Conservation (phyloP, 2,329 filamentous ascomycete species). For the Trichoderma sp. region DNA sequence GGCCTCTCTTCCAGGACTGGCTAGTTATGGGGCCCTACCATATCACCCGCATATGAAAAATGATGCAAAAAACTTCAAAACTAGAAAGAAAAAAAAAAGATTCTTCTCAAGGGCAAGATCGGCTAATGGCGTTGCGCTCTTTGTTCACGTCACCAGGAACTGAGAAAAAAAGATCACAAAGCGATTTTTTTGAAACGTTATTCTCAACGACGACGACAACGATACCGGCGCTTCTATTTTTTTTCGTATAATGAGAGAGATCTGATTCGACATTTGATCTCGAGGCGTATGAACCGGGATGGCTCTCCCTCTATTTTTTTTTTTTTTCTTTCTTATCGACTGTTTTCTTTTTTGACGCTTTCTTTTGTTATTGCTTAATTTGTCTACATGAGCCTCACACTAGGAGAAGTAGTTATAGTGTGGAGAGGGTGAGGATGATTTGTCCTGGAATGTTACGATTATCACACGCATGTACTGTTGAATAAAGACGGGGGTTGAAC, state of each 20-base stretch:
- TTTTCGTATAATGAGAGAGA: background rate
- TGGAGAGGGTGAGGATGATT: background rate
- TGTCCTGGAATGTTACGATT: constrained; percentile 3
- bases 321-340: background rate
- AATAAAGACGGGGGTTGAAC: constrained; percentile 3
- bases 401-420: constrained; percentile 7
- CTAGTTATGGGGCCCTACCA: constrained; percentile 14
- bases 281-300: background rate
- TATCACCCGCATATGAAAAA: background rate
- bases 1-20: constrained; percentile 24
- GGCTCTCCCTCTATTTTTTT: background rate
- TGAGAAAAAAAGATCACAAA: constrained; percentile 9
- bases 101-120: background rate
- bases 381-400: background rate
- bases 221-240: background rate
- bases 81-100: background rate
- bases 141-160: constrained; percentile 21
- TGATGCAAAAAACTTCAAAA: background rate
- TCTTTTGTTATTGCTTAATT: background rate
- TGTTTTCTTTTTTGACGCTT: background rate
- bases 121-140: constrained; percentile 19
- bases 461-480: constrained; percentile 2
- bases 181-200: background rate
- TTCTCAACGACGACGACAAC: background rate
- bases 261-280: background rate